phyloP scores from a whole-genome alignment of 1,139 yeast genomes.

The Torulaspora pretoriensis region DNA sequence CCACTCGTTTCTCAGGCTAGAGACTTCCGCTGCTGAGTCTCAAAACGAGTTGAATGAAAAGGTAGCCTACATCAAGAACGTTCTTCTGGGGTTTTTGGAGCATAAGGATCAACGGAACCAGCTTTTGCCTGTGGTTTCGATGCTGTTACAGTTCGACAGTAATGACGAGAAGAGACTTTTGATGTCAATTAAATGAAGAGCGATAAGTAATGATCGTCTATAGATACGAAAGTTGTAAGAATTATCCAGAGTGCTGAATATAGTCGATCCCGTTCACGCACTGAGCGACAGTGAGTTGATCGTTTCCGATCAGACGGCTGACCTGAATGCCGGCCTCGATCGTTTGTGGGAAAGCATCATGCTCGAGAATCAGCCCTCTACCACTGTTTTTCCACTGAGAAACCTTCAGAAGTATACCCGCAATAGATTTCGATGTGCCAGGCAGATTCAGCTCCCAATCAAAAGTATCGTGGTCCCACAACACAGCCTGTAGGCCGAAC shows the following conservation, averaged over 20 bases:
- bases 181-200: constrained; percentile 48
- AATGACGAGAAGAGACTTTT: constrained; percentile 70
- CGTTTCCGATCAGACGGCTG: constrained; percentile 46
- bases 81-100: constrained; percentile 80
- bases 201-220: background rate
- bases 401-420: constrained; percentile 54
- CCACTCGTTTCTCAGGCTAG: constrained; percentile 11
- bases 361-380: constrained; percentile 75
- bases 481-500: constrained; percentile 80
- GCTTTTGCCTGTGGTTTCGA: constrained; percentile 78
- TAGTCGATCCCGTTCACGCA: constrained; percentile 64
- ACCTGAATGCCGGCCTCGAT: constrained; percentile 66
- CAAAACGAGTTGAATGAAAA: constrained; percentile 40
- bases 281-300: constrained; percentile 75
- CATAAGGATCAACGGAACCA: constrained; percentile 87
- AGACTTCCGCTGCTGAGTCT: constrained; percentile 13
- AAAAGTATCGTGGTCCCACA: constrained; percentile 90
- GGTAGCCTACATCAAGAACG: constrained; percentile 80
- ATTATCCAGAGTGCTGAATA: constrained; percentile 24
- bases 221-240: background rate
- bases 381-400: constrained; percentile 45
- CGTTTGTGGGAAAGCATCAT: constrained; percentile 66
- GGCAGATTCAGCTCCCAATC: constrained; percentile 73
- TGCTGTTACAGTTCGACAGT: constrained; percentile 61
- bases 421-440: constrained; percentile 41